Evolutionary conservation across 805 yeast genomes (phyloP).

Genomic region (Peterozyma toletana): DNA sequence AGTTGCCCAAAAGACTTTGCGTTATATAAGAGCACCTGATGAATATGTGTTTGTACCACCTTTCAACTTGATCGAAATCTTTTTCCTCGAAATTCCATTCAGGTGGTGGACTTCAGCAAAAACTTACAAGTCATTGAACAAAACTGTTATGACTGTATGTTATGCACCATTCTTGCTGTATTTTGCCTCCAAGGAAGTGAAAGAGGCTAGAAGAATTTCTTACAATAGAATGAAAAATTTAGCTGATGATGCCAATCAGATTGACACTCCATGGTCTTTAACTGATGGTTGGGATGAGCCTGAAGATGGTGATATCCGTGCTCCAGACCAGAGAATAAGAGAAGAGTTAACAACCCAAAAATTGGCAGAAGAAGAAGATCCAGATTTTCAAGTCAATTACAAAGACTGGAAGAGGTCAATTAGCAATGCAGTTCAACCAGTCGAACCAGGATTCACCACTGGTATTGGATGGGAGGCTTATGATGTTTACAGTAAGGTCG

Average conservation of each 20-base stretch:
- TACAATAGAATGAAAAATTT: slow-evolving; percentile 60
- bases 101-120: slow-evolving; percentile 25
- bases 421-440: slow-evolving; percentile 48
- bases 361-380: slow-evolving; percentile 62
- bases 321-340: slow-evolving; percentile 20
- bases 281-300: slow-evolving; percentile 61
- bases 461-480: slow-evolving; percentile 64
- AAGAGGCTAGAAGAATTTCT: slow-evolving; percentile 59
- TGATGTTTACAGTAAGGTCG: slow-evolving; percentile 45
- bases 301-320: slow-evolving; percentile 22
- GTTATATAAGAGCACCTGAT: slow-evolving; percentile 86
- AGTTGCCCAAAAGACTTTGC: slow-evolving; percentile 75
- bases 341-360: slow-evolving; percentile 41
- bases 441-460: slow-evolving; percentile 40
- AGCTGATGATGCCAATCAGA: slow-evolving; percentile 75
- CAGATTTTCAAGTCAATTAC: slow-evolving; percentile 50
- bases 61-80: slow-evolving; percentile 62
- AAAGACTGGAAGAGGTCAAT: slow-evolving; percentile 44
- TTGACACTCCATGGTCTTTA: slow-evolving; percentile 76
- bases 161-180: slow-evolving; percentile 62
- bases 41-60: slow-evolving; percentile 83
- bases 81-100: slow-evolving; percentile 38
- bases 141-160: slow-evolving; percentile 51
- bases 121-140: slow-evolving; percentile 33
- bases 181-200: slow-evolving; percentile 58